Evolutionary conservation across 2,329 filamentous ascomycete genomes (phyloP).

Genomic region (Xylariaceae sp.): DNA sequence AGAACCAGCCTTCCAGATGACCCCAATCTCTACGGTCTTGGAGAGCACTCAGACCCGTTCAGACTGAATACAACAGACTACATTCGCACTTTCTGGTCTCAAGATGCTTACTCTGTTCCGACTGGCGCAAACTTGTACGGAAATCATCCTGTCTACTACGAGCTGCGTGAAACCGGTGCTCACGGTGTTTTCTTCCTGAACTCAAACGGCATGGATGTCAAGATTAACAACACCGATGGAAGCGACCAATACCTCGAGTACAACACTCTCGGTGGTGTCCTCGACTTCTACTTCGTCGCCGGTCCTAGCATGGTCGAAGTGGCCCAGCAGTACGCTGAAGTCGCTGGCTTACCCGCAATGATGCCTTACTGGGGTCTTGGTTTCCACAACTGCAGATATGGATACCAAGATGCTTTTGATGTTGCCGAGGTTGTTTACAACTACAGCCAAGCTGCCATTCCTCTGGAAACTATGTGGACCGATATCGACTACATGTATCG

Average conservation of each 20-base stretch:
- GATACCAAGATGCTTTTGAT: conserved; percentile 62
- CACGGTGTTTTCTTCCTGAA: conserved; percentile 70
- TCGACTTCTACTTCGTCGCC: conserved; percentile 69
- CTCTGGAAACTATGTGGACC: conserved; percentile 68
- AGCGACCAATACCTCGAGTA: conserved; percentile 73
- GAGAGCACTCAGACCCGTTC: conserved; percentile 73
- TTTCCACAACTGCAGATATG: conserved; percentile 61
- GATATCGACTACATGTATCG: conserved; percentile 61
- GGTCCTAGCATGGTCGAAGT: conserved; percentile 59
- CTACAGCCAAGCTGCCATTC: conserved; percentile 63
- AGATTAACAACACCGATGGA: conserved; percentile 60
- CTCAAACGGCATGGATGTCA: conserved; percentile 75
- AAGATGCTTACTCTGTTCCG: conserved; percentile 63
- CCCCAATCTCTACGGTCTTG: conserved; percentile 74
- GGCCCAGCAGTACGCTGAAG: conserved; percentile 56
- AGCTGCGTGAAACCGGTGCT: conserved; percentile 59
- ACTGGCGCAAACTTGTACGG: conserved; percentile 67
- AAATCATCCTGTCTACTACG: conserved; percentile 72
- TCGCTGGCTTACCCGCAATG: conserved; percentile 58
- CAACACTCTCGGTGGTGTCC: conserved; percentile 71
- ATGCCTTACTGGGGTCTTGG: conserved; percentile 65
- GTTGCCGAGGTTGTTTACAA: conserved; percentile 67
- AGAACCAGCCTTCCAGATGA: conserved; percentile 66
- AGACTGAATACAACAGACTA: conserved; percentile 67
- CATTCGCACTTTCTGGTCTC: conserved; percentile 67